A percentile compares a stretch with the other conserved stretches of the same genome.
phyloP scores from a whole-genome alignment of 2,329 filamentous ascomycete genomes.

The Arthrobotrys iridis region DNA sequence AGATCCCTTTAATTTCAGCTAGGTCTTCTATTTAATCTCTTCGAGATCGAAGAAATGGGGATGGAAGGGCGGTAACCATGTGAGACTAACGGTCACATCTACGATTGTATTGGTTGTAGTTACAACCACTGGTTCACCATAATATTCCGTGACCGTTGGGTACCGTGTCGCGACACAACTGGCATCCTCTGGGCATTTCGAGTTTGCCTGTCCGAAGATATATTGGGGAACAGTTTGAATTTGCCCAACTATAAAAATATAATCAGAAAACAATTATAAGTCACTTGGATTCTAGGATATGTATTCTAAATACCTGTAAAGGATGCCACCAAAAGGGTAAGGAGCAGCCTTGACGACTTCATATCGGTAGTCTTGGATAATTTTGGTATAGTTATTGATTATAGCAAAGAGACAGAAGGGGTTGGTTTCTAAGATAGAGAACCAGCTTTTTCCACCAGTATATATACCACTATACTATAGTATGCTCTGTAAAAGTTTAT shows the following conservation, averaged over 20 bases:
- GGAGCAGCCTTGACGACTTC: not conserved
- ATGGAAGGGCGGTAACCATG: not conserved
- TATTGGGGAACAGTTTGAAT: slow-evolving; percentile 3
- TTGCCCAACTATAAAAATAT: not conserved
- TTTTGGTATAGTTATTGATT: not conserved
- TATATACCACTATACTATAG: slow-evolving; percentile 13
- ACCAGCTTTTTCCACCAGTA: not conserved
- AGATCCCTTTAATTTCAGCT: slow-evolving; percentile 6
- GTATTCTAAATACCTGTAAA: slow-evolving; percentile 16
- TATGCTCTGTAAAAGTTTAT: not conserved
- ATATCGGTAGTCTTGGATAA: slow-evolving; percentile 17
- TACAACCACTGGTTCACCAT: slow-evolving; percentile 6
- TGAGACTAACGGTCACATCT: slow-evolving; percentile 7
- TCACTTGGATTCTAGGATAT: slow-evolving; percentile 11
- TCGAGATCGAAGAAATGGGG: slow-evolving; percentile 1
- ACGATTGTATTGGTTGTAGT: slow-evolving; percentile 11
- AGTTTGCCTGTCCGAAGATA: slow-evolving; percentile 1
- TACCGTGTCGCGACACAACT: not conserved
- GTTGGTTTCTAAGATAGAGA: slow-evolving; percentile 4
- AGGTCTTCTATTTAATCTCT: not conserved
- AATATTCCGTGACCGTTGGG: slow-evolving; percentile 13
- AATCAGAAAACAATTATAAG: not conserved
- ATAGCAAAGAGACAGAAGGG: slow-evolving; percentile 5
- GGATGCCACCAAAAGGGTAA: slow-evolving; percentile 9
- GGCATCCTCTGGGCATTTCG: slow-evolving; percentile 3